Evolutionary conservation across 1,139 yeast genomes (phyloP).

Genomic region (Tardiomyces digboiensis): DNA sequence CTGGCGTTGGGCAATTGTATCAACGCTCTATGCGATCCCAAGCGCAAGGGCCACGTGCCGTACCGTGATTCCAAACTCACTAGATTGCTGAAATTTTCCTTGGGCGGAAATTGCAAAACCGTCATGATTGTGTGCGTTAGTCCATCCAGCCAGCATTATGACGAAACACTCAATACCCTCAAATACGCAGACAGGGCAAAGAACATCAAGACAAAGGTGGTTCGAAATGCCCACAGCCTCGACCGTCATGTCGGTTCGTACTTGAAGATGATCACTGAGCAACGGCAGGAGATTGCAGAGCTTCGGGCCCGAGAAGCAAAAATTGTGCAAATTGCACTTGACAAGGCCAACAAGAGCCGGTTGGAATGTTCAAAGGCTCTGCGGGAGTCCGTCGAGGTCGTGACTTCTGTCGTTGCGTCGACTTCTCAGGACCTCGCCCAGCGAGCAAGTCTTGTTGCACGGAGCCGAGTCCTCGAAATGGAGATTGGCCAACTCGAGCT

Average conservation of each 20-base stretch:
- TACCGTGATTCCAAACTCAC: constrained; percentile 87
- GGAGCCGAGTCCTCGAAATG: constrained; percentile 10
- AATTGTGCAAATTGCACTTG: constrained; percentile 10
- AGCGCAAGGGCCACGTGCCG: constrained; percentile 67
- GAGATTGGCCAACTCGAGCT: constrained; percentile 14
- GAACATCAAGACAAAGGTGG: constrained; percentile 74
- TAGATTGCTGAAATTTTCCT: constrained; percentile 70
- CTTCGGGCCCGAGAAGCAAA: constrained; percentile 28
- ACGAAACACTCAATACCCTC: constrained; percentile 82
- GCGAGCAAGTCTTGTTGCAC: constrained; percentile 9
- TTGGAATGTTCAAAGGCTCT: constrained; percentile 11
- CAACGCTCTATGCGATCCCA: constrained; percentile 76
- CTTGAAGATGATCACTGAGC: constrained; percentile 77
- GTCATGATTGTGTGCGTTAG: constrained; percentile 94
- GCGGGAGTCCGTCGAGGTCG: constrained; percentile 13
- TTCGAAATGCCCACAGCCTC: constrained; percentile 65
- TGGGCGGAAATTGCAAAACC: constrained; percentile 94
- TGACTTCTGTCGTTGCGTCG: background rate
- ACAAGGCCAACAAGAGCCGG: constrained; percentile 11
- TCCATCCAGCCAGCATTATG: constrained; percentile 79
- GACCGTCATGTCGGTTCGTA: constrained; percentile 87
- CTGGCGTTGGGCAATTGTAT: constrained; percentile 91
- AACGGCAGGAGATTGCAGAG: constrained; percentile 67
- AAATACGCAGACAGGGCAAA: constrained; percentile 90
- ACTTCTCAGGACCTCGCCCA: constrained; percentile 7